Conservation (phyloP, 257 asterid genomes). For the Petrea volubilis region DNA sequence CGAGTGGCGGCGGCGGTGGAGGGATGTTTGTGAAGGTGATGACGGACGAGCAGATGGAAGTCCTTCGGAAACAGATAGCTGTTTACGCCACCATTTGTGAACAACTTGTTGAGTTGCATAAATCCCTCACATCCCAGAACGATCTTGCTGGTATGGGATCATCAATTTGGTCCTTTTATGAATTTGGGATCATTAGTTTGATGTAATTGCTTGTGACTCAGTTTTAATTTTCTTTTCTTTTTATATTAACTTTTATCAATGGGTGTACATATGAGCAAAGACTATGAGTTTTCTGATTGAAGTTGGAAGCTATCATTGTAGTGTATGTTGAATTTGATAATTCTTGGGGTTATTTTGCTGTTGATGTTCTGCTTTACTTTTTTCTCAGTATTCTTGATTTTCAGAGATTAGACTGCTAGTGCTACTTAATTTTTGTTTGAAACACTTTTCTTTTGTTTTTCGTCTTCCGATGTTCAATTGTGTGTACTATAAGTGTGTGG, state of each 20-base stretch:
- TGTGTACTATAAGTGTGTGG: no score
- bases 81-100: conserved; percentile 91
- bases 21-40: conserved; percentile 91
- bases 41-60: conserved; percentile 99
- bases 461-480: neutral
- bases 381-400: neutral
- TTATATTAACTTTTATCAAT: neutral
- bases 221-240: no score
- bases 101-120: conserved; percentile 90
- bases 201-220: no score
- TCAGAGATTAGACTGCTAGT: neutral
- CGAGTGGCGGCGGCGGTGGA: conserved; percentile 40
- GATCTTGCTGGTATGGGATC: conserved; percentile 71
- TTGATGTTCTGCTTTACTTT: neutral
- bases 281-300: neutral
- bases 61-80: conserved; percentile 92
- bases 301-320: neutral
- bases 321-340: neutral
- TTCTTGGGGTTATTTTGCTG: neutral
- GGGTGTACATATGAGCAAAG: neutral
- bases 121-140: conserved; percentile 87
- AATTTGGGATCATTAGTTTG: neutral
- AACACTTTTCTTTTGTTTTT: neutral
- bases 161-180: neutral
- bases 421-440: neutral